Base-by-base conservation (phyloP, 345 rosid species). In the Psidium friedrichsthalianum region DNA sequence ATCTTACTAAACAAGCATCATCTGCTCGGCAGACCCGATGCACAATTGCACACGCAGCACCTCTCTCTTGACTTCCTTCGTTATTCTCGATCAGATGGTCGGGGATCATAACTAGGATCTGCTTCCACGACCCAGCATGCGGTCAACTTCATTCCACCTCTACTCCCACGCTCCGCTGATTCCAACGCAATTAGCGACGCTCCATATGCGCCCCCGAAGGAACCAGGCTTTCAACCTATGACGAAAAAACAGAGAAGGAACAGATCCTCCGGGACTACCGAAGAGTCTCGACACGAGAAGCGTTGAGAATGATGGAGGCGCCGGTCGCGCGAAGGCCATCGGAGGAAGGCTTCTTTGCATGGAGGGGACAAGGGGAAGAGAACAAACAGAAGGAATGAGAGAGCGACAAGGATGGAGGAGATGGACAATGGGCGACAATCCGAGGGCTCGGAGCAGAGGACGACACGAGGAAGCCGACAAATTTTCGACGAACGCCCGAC, bases 401-500 rank as follows among this genome's bases (percentile, higher is more conserved):
- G 49, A 81, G 84, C 20, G 87, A 25, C 44, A 83, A 85, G 53
- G 80, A 87, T 82, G 84, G 84, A 87, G 87, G 78, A 20, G 74
- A 47, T 59, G 87, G 82, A 82, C 89, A 89, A 74, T 55, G 69
- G 92, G 91, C 90, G 74, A 49, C 21, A 42, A 42, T 8, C 51
- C 14, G 24, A 25, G 13, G 51, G 55, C 52, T 16, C 42, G 32
- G 83, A 21, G 57, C 25, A 55, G 56, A 61, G 74, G 58, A 57
- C n/a, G 91, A 87, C 91, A 83, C 85, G 56, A 32, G 86, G 56
- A 85, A 87, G 86, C 44, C 27, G 91, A 89, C 92, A 83, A 87
- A 52, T 52, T 52, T 14, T 49, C 51, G 12, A 49, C 16, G 18
- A 1, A n/a, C n/a, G n/a, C n/a, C 1, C 55, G 55, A 59, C 78